Base-by-base conservation (phyloP, 371 early-diverging fungal genomes). In the Mycotypha africana region DNA sequence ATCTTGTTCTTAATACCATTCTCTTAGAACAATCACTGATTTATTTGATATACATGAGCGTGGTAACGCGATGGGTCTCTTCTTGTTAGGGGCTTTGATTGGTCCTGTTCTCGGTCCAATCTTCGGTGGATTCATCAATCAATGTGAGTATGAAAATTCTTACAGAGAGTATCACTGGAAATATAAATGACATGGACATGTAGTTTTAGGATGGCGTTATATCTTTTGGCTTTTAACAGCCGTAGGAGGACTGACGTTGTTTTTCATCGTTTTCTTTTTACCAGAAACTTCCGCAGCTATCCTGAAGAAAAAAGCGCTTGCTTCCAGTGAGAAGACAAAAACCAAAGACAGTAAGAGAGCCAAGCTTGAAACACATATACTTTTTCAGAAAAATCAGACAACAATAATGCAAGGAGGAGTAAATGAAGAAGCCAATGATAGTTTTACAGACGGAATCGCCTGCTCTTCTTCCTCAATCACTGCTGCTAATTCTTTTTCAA, bases 161-260 rank as follows among this genome's bases (percentile, higher is more conserved):
- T n/a, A n/a, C n/a, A n/a, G n/a, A n/a, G n/a, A n/a, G n/a, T n/a
- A n/a, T n/a, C n/a, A n/a, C n/a, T n/a, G n/a, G n/a, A n/a, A n/a
- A n/a, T n/a, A n/a, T n/a, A n/a, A n/a, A n/a, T n/a, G n/a, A n/a
- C n/a, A 11, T 28, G 28, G 5, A 28, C 11, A 5, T 23, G 7
- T 73, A 56, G 74, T 65, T 20, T 52, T 78, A 3, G 76, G 78
- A 10, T 88, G 88, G 88, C 60, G 76, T 10, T 74, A 67, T 49
- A 81, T 81, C 23, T 85, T 85, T 52, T 85, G 82, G 76, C 53
- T 75, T 30, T 58, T 85, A 47, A 58, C 82, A 1, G 70, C 62
- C 15, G 61, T 81, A 59, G 79, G 84, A 21, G 76, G 65, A 3
- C 11, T 79, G 1, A 65, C 80, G 19, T 57, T 81, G 15, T n/a